These are phyloP conservation scores for Chrysosporium queenslandicum DNA, from an alignment of 2,329 filamentous ascomycete species.

Conservation along the genomic window DNA sequence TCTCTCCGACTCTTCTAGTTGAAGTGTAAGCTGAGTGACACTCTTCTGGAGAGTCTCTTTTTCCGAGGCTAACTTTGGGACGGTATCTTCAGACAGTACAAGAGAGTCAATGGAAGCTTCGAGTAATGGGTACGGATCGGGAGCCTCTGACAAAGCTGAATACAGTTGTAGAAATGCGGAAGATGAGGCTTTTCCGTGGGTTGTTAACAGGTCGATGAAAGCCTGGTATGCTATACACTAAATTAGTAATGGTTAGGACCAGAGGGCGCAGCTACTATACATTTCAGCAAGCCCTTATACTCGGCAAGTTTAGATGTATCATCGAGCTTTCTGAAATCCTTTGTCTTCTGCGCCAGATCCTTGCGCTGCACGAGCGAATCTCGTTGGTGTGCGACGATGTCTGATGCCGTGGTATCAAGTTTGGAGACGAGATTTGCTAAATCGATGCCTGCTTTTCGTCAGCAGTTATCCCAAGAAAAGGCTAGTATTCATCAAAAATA, in stretches of 20 bases:
- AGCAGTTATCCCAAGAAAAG: conserved; percentile 5
- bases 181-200: conserved; percentile 88
- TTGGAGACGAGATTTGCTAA: conserved; percentile 71
- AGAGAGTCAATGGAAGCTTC: conserved; percentile 94
- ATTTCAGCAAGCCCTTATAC: conserved; percentile 81
- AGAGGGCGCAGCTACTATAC: conserved; percentile 34
- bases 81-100: conserved; percentile 79
- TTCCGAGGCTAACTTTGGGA: conserved; percentile 80
- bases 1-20: conserved; percentile 73
- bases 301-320: conserved; percentile 77
- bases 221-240: conserved; percentile 68
- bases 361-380: conserved; percentile 95
- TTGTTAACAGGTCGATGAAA: conserved; percentile 93
- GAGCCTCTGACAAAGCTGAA: conserved; percentile 85
- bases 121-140: conserved; percentile 89
- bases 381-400: conserved; percentile 84
- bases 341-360: conserved; percentile 96
- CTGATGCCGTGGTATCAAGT: conserved; percentile 87
- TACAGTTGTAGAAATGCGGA: conserved; percentile 89
- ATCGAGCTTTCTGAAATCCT: conserved; percentile 91
- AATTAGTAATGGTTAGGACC: not conserved
- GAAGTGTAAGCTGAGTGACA: conserved; percentile 62
- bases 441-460: conserved; percentile 59
- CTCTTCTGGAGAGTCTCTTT: conserved; percentile 77
- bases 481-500: too few relatives aligned